Evolutionary conservation across 371 early-diverging fungal species (phyloP).

Genomic region (Lichtheimia ornata): DNA sequence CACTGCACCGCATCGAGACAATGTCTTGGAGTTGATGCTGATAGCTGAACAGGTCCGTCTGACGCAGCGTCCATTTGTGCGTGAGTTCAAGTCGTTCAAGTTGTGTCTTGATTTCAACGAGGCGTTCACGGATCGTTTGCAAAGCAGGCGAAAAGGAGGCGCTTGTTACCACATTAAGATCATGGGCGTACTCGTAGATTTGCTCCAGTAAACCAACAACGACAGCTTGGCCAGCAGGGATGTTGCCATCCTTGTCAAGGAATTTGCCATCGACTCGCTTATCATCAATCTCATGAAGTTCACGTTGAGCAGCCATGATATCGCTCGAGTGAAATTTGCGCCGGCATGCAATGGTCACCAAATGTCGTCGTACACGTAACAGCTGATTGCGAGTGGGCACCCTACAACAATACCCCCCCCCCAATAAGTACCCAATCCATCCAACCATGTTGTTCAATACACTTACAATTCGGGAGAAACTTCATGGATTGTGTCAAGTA

Average conservation of each 20-base stretch:
- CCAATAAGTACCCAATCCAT: background rate
- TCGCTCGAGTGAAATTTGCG: constrained; percentile 38
- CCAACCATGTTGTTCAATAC: background rate
- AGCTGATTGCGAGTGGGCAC: constrained; percentile 68
- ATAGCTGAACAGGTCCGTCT: constrained; percentile 81
- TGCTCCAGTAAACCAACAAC: constrained; percentile 78
- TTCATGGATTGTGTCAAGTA: constrained; percentile 42
- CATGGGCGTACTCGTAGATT: constrained; percentile 75
- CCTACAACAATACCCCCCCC: constrained; percentile 20
- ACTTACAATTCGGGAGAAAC: constrained; percentile 43
- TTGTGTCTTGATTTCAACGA: constrained; percentile 71
- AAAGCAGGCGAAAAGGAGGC: constrained; percentile 59
- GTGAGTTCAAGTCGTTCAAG: constrained; percentile 74
- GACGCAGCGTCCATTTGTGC: constrained; percentile 83
- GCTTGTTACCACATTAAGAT: constrained; percentile 65
- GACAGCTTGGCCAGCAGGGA: constrained; percentile 81
- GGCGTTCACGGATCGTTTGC: constrained; percentile 68
- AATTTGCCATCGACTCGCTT: constrained; percentile 75
- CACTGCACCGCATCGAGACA: constrained; percentile 56
- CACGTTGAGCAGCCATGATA: constrained; percentile 59
- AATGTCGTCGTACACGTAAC: constrained; percentile 63
- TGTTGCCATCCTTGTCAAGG: constrained; percentile 52
- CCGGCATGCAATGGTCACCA: constrained; percentile 53
- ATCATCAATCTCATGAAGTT: constrained; percentile 69
- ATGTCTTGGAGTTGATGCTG: constrained; percentile 80